Conservation (phyloP, 1,139 yeast genomes). For the Casaregolazyma suthepensis region DNA sequence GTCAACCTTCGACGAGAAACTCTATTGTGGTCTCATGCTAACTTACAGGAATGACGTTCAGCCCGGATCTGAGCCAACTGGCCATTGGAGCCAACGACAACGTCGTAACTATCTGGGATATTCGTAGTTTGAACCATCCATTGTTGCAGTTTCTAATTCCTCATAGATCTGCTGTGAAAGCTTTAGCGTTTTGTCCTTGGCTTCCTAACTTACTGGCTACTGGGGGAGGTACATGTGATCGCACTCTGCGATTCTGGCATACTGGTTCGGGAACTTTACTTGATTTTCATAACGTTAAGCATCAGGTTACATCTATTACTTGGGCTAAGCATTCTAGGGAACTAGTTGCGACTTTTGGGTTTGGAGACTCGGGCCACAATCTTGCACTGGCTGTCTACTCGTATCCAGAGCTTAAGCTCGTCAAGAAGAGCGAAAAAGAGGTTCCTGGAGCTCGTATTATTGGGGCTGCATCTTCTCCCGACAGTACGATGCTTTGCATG, state of each 20-base stretch:
- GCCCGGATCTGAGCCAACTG: constrained; percentile 23
- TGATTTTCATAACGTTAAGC: constrained; percentile 48
- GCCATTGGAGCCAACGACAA: constrained; percentile 34
- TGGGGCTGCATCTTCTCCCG: constrained; percentile 63
- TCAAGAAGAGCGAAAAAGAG: constrained; percentile 47
- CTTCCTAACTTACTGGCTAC: constrained; percentile 57
- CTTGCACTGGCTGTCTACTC: constrained; percentile 50
- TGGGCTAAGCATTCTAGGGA: constrained; percentile 68
- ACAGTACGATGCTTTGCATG: constrained; percentile 53
- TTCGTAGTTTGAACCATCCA: constrained; percentile 10
- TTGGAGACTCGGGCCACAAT: constrained; percentile 48
- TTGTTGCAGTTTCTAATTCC: constrained; percentile 22
- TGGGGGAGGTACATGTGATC: constrained; percentile 92
- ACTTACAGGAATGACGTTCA: constrained; percentile 30
- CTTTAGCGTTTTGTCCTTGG: constrained; percentile 68
- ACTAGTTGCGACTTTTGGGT: constrained; percentile 76
- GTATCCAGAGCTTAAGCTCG: constrained; percentile 55
- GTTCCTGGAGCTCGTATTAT: constrained; percentile 49
- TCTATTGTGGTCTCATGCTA: neutral
- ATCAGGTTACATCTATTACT: constrained; percentile 70
- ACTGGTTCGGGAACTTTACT: constrained; percentile 66
- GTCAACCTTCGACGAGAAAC: neutral
- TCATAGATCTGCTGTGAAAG: constrained; percentile 46
- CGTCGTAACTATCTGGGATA: constrained; percentile 27
- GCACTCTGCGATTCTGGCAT: constrained; percentile 79